Percentiles rank a stretch among this genome's conserved stretches.
These are phyloP conservation scores for Circinella minor DNA, from an alignment of 371 early-diverging fungal genomes.

Conservation along the genomic window DNA sequence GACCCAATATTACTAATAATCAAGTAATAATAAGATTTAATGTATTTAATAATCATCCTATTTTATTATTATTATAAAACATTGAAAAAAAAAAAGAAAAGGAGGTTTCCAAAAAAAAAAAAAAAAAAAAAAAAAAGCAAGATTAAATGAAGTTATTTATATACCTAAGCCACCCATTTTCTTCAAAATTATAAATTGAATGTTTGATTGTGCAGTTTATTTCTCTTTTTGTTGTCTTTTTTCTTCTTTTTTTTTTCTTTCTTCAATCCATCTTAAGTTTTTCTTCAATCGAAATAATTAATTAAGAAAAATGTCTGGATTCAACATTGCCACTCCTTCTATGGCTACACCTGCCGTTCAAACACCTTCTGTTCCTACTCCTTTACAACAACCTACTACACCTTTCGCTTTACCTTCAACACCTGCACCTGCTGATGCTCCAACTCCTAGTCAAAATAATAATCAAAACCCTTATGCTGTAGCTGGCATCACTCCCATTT, in stretches of 20 bases:
- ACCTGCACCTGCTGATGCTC: constrained; percentile 55
- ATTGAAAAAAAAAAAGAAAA: too few relatives aligned
- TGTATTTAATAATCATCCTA: too few relatives aligned
- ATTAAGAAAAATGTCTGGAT: constrained; percentile 43
- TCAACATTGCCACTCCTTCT: constrained; percentile 55
- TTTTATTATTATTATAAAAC: too few relatives aligned
- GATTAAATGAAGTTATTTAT: too few relatives aligned
- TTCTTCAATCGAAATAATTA: background rate
- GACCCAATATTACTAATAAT: too few relatives aligned
- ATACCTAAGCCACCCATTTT: too few relatives aligned
- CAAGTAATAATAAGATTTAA: too few relatives aligned
- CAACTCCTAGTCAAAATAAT: constrained; percentile 46
- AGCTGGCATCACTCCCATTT: constrained; percentile 80
- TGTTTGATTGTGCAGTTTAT: too few relatives aligned
- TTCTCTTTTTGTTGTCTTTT: too few relatives aligned
- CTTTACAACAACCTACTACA: constrained; percentile 41
- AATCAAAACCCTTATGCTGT: constrained; percentile 60
- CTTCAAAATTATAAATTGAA: too few relatives aligned
- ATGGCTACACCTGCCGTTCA: constrained; percentile 54
- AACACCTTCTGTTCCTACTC: constrained; percentile 56
- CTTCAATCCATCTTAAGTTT: background rate
- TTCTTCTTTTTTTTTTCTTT: background rate
- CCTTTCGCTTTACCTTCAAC: constrained; percentile 55
- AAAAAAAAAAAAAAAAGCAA: too few relatives aligned
- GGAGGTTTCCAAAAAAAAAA: too few relatives aligned